Percentiles rank a stretch among this genome's conserved stretches.
phyloP scores from a whole-genome alignment of 495 filamentous ascomycete genomes.

The Aspergillus incahuasiensis region DNA sequence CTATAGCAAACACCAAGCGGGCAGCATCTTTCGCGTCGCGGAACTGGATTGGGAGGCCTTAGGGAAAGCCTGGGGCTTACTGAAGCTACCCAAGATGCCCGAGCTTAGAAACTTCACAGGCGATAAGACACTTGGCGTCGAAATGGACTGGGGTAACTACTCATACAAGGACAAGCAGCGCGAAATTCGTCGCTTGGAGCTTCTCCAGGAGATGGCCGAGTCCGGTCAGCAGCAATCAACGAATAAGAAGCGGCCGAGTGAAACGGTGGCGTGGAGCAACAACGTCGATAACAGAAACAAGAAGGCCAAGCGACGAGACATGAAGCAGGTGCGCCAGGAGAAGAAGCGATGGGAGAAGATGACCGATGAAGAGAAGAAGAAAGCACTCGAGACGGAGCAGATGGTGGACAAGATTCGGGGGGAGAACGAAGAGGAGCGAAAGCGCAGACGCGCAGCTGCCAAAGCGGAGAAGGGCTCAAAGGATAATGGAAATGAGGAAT shows the following conservation, averaged over 20 bases:
- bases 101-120: constrained; percentile 68
- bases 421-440: constrained; percentile 43
- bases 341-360: constrained; percentile 63
- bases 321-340: constrained; percentile 69
- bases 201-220: constrained; percentile 42
- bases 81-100: constrained; percentile 91
- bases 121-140: constrained; percentile 58
- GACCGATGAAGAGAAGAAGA: constrained; percentile 66
- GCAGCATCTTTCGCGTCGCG: constrained; percentile 79
- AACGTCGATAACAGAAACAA: constrained; percentile 68
- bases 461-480: constrained; percentile 16
- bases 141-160: constrained; percentile 55
- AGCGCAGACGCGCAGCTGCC: constrained; percentile 16
- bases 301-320: constrained; percentile 63
- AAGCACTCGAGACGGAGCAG: constrained; percentile 63
- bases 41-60: constrained; percentile 82
- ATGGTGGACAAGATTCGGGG: constrained; percentile 69
- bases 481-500: constrained; percentile 32
- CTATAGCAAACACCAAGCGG: constrained; percentile 86
- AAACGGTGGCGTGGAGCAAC: constrained; percentile 73
- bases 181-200: constrained; percentile 64
- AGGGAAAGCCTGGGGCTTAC: constrained; percentile 74
- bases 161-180: constrained; percentile 74
- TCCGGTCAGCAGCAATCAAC: constrained; percentile 23
- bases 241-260: constrained; percentile 40